Base-by-base conservation (phyloP, 2,329 filamentous ascomycete genomes). In the Corynespora cassiicola region DNA sequence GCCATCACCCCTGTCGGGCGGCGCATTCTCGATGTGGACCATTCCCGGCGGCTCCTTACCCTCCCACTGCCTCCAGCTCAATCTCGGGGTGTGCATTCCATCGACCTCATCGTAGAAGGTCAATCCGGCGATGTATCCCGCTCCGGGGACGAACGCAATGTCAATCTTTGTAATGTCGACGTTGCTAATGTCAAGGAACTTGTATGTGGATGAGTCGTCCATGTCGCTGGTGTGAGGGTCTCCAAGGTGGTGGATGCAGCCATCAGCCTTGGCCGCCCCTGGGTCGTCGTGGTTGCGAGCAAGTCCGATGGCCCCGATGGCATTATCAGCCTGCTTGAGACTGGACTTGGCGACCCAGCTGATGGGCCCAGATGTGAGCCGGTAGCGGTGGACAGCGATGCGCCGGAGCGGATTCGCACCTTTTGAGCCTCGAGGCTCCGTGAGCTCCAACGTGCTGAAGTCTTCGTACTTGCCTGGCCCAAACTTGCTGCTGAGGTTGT, bases 161-260 rank as follows among this genome's bases (percentile, higher is more conserved):
- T 58, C 55, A 33, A 63, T 48, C 32, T 54, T 53, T 4, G 49
- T 52, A 37, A 63, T 46, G 16, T 59, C 45, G n/a, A 58, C 48
- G 23, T 47, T 47, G 28, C 38, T 32, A 24, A 58, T 16, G 15
- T 58, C 48, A 24, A 58, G 48, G 11, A 25, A 15, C 31, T 50
- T 52, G 40, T 40, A 56, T 33, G 36, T 37, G 1, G n/a, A n/a
- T 4, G 39, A 20, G n/a, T 47, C 45, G 25, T 45, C 37, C 19
- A 17, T 18, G 28, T 36, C 42, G 25, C 34, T 15, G 22, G 33
- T 23, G 29, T 55, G 54, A 2, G 40, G 6, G 33, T 53, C 42
- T 12, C 56, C 56, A 10, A 53, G 36, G 24, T 54, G 48, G 25
- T 52, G 47, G 16, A 45, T 46, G 36, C 56, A 60, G 10, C 50